Conservation (phyloP, 2,329 filamentous ascomycete genomes). For the Cercospora zeae-maydis region DNA sequence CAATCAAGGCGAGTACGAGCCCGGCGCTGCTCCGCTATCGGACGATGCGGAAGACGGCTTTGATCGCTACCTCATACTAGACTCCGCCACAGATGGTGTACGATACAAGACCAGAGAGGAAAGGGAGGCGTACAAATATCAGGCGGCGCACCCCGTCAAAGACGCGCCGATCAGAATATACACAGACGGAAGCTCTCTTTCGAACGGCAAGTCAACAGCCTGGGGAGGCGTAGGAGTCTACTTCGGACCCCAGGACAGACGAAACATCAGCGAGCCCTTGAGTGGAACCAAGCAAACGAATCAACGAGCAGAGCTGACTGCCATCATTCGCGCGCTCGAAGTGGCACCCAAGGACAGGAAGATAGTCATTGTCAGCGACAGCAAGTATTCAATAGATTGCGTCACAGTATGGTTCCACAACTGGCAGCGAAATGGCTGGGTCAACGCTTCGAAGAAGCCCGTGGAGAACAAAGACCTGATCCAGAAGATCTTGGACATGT, state of each 20-base stretch:
- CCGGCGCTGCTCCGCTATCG: slow-evolving; percentile 56
- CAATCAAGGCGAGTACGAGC: slow-evolving; percentile 41
- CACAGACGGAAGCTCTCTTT: slow-evolving; percentile 60
- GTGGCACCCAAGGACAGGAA: slow-evolving; percentile 64
- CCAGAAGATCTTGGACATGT: slow-evolving; percentile 64
- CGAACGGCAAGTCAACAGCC: slow-evolving; percentile 55
- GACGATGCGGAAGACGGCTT: slow-evolving; percentile 59
- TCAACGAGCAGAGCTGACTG: slow-evolving; percentile 90
- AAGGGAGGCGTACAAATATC: slow-evolving; percentile 45
- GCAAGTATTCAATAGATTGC: slow-evolving; percentile 85
- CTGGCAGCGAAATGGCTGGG: slow-evolving; percentile 77
- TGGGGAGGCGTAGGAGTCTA: slow-evolving; percentile 62
- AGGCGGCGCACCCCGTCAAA: slow-evolving; percentile 42
- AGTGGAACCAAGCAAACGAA: slow-evolving; percentile 78
- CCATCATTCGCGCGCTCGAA: slow-evolving; percentile 78
- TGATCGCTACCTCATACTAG: slow-evolving; percentile 55
- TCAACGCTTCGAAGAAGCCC: slow-evolving; percentile 62
- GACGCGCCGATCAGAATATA: slow-evolving; percentile 55
- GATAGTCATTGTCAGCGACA: slow-evolving; percentile 81
- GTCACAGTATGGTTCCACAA: slow-evolving; percentile 75
- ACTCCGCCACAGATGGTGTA: slow-evolving; percentile 52
- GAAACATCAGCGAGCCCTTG: slow-evolving; percentile 72
- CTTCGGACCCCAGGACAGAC: slow-evolving; percentile 54
- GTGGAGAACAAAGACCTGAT: slow-evolving; percentile 89
- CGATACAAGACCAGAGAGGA: slow-evolving; percentile 55